Evolutionary conservation across 73 alveolate species (phyloP).

Genomic region (Paramecium biaurelia): DNA sequence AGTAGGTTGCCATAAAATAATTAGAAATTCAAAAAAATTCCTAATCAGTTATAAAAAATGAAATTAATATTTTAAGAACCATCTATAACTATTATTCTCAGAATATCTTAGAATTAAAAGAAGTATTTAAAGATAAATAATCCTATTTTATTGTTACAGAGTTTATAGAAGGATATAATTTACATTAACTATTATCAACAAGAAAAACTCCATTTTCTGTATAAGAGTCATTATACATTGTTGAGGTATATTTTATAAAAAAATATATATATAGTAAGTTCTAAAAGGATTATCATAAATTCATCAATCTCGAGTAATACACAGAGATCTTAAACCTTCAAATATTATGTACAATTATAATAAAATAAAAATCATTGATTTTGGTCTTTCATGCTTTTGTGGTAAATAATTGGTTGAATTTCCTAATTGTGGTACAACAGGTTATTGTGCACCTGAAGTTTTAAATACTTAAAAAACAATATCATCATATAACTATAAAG

Average conservation of each 20-base stretch:
- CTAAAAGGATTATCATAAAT: conserved; percentile 75
- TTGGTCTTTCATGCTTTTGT: conserved; percentile 66
- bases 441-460: conserved; percentile 35
- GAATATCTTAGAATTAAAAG: not conserved
- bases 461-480: not conserved
- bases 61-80: not conserved
- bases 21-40: not conserved
- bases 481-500: not conserved
- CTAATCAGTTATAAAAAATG: not conserved
- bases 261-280: conserved; percentile 62
- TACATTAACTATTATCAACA: not conserved
- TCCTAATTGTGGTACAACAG: conserved; percentile 41
- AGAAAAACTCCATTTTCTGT: not conserved
- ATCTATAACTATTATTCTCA: not conserved
- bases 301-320: conserved; percentile 74
- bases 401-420: not conserved
- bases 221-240: not conserved
- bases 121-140: not conserved
- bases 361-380: conserved; percentile 77
- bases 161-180: not conserved
- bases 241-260: not conserved
- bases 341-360: conserved; percentile 73
- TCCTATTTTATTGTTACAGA: not conserved
- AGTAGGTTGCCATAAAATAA: not conserved
- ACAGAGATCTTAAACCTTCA: conserved; percentile 78